phyloP scores from a whole-genome alignment of 1,139 yeast genomes.

The Candida pseudoviswanathii region DNA sequence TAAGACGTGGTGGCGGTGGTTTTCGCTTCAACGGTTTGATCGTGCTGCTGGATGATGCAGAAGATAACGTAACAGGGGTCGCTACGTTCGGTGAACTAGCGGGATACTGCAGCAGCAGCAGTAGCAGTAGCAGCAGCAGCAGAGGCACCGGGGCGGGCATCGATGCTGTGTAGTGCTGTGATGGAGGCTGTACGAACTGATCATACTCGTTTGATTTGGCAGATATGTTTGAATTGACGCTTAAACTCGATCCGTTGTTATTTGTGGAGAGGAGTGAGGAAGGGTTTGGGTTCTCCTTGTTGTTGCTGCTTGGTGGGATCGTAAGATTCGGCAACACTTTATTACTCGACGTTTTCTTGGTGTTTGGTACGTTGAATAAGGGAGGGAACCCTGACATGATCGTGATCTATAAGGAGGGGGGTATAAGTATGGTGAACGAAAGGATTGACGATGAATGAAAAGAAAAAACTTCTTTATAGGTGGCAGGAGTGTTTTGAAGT shows the following conservation, averaged over 20 bases:
- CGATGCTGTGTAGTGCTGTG: constrained; percentile 2
- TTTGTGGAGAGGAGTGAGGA: constrained; percentile 3
- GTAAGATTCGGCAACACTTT: constrained; percentile 16
- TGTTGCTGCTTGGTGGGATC: constrained; percentile 16
- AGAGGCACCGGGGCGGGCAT: neutral
- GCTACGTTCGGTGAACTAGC: neutral
- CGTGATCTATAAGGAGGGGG: neutral
- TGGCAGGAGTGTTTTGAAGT: neutral
- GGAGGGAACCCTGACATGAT: constrained; percentile 19
- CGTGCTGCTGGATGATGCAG: constrained; percentile 8
- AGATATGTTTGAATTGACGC: neutral
- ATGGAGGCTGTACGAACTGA: constrained; percentile 1
- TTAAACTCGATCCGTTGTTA: neutral
- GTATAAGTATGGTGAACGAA: neutral
- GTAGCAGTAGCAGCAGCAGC: neutral
- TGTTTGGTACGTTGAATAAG: constrained; percentile 19
- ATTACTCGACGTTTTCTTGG: constrained; percentile 14
- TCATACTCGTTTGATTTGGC: constrained; percentile 1
- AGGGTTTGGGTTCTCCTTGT: constrained; percentile 8
- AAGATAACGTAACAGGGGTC: neutral
- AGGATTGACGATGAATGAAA: neutral
- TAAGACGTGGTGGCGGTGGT: constrained; percentile 52
- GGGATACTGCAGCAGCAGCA: neutral
- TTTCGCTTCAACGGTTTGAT: constrained; percentile 30
- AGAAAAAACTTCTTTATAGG: neutral